Conservation (phyloP, 768 basidiomycete species). For the Psilocybe subaeruginosa region DNA sequence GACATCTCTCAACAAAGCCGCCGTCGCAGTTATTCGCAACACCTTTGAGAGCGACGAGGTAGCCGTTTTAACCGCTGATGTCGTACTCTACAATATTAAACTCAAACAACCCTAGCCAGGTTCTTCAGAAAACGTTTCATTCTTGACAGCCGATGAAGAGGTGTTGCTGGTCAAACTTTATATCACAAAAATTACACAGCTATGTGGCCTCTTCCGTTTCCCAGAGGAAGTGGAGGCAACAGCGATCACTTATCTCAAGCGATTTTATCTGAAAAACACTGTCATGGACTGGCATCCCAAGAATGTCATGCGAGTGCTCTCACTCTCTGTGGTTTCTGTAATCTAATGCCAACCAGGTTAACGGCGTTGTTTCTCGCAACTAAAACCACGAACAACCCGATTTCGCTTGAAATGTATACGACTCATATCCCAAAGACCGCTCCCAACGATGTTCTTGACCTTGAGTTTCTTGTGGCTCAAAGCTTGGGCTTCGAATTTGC, state of each 20-base stretch:
- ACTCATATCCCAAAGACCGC: constrained; percentile 80
- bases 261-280: constrained; percentile 97
- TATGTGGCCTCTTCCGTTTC: constrained; percentile 85
- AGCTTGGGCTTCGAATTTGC: constrained; percentile 94
- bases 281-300: constrained; percentile 99
- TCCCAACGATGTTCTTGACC: constrained; percentile 84
- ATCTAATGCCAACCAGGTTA: constrained; percentile 57
- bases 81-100: background rate
- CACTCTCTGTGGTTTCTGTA: background rate
- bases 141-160: constrained; percentile 84
- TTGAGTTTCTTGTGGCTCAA: constrained; percentile 96
- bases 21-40: constrained; percentile 74
- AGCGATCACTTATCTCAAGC: constrained; percentile 88
- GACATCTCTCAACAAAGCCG: constrained; percentile 68
- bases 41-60: constrained; percentile 86
- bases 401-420: constrained; percentile 85
- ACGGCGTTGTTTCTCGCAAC: constrained; percentile 94
- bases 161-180: constrained; percentile 88
- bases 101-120: constrained; percentile 53
- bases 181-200: constrained; percentile 79
- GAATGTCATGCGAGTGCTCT: constrained; percentile 83
- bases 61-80: constrained; percentile 21
- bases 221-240: constrained; percentile 94
- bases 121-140: constrained; percentile 71
- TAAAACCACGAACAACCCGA: constrained; percentile 96